These are phyloP conservation scores for Heimioporus sp. DNA, from an alignment of 768 basidiomycete species.

Conservation along the genomic window DNA sequence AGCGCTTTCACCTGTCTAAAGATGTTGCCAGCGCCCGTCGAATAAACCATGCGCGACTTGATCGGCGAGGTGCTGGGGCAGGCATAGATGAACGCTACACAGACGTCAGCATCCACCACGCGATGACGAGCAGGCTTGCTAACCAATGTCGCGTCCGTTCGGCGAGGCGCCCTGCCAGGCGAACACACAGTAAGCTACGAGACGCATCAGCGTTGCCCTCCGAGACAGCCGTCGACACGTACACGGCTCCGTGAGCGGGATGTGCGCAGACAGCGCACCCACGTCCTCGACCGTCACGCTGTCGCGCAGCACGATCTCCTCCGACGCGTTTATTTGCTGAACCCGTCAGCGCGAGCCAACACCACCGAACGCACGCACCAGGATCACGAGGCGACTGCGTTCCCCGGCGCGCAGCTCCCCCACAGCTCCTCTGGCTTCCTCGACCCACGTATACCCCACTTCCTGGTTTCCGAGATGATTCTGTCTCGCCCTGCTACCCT, in stretches of 20 bases:
- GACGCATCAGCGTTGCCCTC: background rate
- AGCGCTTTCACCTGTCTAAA: conserved; percentile 56
- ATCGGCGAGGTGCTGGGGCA: conserved; percentile 82
- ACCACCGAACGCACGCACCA: conserved; percentile 46
- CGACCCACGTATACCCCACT: conserved; percentile 66
- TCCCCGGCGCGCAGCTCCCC: conserved; percentile 49
- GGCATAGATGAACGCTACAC: conserved; percentile 84
- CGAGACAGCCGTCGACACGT: conserved; percentile 2
- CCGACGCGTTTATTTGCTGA: conserved; percentile 65
- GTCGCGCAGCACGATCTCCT: conserved; percentile 55
- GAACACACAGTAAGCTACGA: conserved; percentile 58
- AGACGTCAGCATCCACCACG: conserved; percentile 1
- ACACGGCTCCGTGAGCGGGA: conserved; percentile 64
- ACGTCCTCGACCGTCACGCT: conserved; percentile 40
- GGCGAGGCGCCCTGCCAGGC: conserved; percentile 54
- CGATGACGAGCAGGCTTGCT: conserved; percentile 15
- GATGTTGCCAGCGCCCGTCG: conserved; percentile 61
- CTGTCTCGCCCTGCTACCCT: conserved; percentile 54
- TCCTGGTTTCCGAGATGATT: conserved; percentile 54
- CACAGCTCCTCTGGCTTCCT: conserved; percentile 64
- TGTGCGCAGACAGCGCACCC: conserved; percentile 42
- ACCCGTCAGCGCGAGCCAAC: background rate
- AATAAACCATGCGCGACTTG: conserved; percentile 88
- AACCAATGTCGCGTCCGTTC: conserved; percentile 61
- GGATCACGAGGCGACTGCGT: conserved; percentile 53